Evolutionary conservation across 345 rosid species (phyloP).

Genomic region (Citrus medica): DNA sequence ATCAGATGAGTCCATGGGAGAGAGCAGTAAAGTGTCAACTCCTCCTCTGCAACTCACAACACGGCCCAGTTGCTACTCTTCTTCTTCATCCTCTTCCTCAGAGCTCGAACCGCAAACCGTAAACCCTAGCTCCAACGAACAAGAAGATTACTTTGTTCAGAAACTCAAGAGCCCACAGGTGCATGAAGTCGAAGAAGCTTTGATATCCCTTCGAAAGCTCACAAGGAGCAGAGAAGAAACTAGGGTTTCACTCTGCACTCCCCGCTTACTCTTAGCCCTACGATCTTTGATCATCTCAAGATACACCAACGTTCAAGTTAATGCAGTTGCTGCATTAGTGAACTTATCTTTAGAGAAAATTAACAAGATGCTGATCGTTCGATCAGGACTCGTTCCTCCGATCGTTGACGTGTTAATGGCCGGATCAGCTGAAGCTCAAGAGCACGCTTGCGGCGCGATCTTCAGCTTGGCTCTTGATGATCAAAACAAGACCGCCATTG

Average conservation of each 20-base stretch:
- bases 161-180: conserved; percentile 52
- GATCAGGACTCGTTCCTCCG: conserved; percentile 77
- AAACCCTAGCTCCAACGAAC: conserved; percentile 23
- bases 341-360: conserved; percentile 65
- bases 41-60: conserved; percentile 45
- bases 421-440: conserved; percentile 71
- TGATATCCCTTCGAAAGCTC: conserved; percentile 44
- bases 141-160: conserved; percentile 43
- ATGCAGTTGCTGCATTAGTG: conserved; percentile 68
- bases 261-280: conserved; percentile 47
- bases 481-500: conserved; percentile 77
- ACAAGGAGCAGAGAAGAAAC: conserved; percentile 52
- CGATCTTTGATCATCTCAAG: conserved; percentile 48
- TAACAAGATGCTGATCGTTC: conserved; percentile 76
- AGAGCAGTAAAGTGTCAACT: conserved; percentile 17
- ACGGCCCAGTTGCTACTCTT: conserved; percentile 62
- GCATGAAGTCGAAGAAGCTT: conserved; percentile 57
- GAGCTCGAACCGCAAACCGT: conserved; percentile 33
- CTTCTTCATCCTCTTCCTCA: conserved; percentile 48
- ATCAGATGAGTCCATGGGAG: conserved; percentile 42
- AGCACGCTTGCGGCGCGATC: conserved; percentile 74
- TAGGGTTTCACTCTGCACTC: conserved; percentile 50
- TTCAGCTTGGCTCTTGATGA: conserved; percentile 83
- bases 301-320: conserved; percentile 63
- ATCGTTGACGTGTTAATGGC: conserved; percentile 65